A percentile compares a stretch with the other conserved stretches of the same genome.
These are phyloP conservation scores for Paramecium pentaurelia DNA, from an alignment of 73 alveolate species.

Conservation along the genomic window DNA sequence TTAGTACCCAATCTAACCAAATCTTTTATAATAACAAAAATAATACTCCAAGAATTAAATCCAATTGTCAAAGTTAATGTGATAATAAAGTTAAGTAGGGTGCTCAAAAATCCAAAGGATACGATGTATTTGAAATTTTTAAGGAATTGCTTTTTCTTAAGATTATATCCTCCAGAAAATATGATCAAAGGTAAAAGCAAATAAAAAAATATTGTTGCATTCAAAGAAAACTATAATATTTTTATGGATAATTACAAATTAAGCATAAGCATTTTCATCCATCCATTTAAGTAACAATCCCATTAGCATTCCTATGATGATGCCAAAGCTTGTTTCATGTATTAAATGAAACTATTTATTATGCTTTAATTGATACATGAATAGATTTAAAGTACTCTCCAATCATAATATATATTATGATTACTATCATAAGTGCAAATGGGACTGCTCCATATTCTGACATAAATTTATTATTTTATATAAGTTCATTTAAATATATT, in stretches of 20 bases:
- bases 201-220: neutral
- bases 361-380: neutral
- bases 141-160: slow-evolving; percentile 25
- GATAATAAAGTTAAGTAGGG: slow-evolving; percentile 16
- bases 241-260: neutral
- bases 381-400: slow-evolving; percentile 18
- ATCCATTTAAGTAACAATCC: slow-evolving; percentile 2
- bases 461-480: neutral
- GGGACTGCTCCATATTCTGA: slow-evolving; percentile 23
- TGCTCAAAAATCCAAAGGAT: neutral
- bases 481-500: slow-evolving; percentile 1
- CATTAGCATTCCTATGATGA: neutral
- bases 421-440: neutral
- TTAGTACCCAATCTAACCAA: neutral
- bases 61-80: neutral
- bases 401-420: neutral
- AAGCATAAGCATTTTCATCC: neutral
- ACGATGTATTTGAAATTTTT: slow-evolving; percentile 24
- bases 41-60: neutral
- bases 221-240: neutral
- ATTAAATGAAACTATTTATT: slow-evolving; percentile 43
- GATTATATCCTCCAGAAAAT: slow-evolving; percentile 59
- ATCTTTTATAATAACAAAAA: neutral
- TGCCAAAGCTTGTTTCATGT: slow-evolving; percentile 53
- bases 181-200: slow-evolving; percentile 41